A percentile compares a stretch with the other conserved stretches of the same genome.
These are phyloP conservation scores for Nicotiana paniculata DNA, from an alignment of 257 asterid species.

Conservation along the genomic window DNA sequence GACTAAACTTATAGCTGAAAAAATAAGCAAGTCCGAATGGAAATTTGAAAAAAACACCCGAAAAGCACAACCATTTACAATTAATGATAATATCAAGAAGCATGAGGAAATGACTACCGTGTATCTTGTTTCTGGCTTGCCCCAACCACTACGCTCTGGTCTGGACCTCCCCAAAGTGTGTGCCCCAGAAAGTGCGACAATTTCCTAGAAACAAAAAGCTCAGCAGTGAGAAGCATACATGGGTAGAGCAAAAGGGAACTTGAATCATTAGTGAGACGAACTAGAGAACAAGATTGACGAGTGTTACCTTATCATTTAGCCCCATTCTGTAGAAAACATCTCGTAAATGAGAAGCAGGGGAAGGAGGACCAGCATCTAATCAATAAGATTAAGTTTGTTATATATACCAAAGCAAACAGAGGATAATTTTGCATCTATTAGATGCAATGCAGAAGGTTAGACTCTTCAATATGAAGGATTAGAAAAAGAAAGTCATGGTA, in stretches of 20 bases:
- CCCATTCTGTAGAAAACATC: constrained; percentile 96
- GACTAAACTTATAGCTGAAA: background rate
- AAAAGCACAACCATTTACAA: background rate
- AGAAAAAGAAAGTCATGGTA: background rate
- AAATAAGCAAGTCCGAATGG: background rate
- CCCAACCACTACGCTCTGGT: constrained; percentile 99
- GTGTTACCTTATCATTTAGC: constrained; percentile 69
- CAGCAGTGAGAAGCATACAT: background rate
- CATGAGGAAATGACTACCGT: constrained; percentile 42
- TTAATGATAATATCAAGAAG: background rate
- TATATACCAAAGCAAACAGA: background rate
- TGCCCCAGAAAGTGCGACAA: constrained; percentile 98
- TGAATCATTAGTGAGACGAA: background rate
- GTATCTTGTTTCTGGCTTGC: constrained; percentile 88
- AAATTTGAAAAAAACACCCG: background rate
- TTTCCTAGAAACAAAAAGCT: constrained; percentile 55
- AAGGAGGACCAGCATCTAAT: constrained; percentile 96
- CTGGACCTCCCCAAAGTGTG: constrained; percentile 96
- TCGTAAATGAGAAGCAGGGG: constrained; percentile 93
- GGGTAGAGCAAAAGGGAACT: background rate
- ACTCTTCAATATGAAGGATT: constrained; percentile 3
- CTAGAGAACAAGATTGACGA: background rate
- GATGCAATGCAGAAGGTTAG: constrained; percentile 4
- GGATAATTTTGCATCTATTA: constrained; percentile 5
- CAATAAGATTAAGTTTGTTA: constrained; percentile 14